phyloP scores from a whole-genome alignment of 768 basidiomycete species.

The Inosperma sp. region DNA sequence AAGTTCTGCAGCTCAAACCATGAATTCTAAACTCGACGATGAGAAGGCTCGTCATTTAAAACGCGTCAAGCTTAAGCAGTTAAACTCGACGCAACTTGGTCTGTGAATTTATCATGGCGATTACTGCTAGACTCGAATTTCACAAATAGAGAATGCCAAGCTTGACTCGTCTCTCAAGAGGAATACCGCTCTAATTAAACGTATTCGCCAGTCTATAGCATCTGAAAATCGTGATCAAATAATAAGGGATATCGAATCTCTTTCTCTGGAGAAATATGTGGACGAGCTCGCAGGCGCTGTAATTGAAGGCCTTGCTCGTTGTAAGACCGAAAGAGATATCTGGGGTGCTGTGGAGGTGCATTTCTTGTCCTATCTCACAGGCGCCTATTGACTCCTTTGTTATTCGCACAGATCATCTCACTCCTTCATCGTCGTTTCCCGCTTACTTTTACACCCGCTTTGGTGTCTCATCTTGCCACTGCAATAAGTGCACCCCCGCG shows the following conservation, averaged over 20 bases:
- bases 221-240: conserved; percentile 80
- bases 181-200: conserved; percentile 93
- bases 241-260: conserved; percentile 84
- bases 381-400: background rate
- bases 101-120: conserved; percentile 38
- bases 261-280: conserved; percentile 92
- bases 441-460: conserved; percentile 66
- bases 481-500: conserved; percentile 59
- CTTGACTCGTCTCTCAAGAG: conserved; percentile 94
- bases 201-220: conserved; percentile 82
- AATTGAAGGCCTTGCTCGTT: conserved; percentile 78
- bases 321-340: conserved; percentile 90
- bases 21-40: conserved; percentile 35
- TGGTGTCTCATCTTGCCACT: conserved; percentile 56
- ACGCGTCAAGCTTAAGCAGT: conserved; percentile 53
- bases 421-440: conserved; percentile 86
- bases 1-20: conserved; percentile 22
- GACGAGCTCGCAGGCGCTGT: conserved; percentile 90
- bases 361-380: background rate
- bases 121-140: conserved; percentile 5
- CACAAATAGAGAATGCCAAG: conserved; percentile 56
- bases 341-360: conserved; percentile 89
- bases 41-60: conserved; percentile 49
- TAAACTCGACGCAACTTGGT: conserved; percentile 47
- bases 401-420: conserved; percentile 73